phyloP scores from a whole-genome alignment of 192 early-diverging fungal genomes.

The Chytriomyces confervae region DNA sequence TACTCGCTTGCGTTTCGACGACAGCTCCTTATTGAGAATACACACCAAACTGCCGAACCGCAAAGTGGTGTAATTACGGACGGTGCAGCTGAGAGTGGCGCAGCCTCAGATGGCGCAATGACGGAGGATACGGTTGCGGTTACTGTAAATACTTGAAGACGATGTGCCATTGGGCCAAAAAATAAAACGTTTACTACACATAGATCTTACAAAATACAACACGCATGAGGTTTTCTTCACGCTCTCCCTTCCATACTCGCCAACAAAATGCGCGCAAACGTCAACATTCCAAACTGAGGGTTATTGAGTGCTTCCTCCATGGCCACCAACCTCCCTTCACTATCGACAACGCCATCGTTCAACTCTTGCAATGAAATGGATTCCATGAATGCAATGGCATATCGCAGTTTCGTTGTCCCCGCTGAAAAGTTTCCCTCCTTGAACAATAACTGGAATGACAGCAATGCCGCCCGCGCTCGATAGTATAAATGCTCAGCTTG shows the following conservation, averaged over 20 bases:
- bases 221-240: not conserved
- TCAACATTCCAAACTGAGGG: not conserved
- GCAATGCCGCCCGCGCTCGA: conserved; percentile 4
- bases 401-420: not conserved
- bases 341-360: not conserved
- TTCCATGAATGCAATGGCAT: not conserved
- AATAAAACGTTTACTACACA: not conserved
- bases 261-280: not conserved
- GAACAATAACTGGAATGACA: not conserved
- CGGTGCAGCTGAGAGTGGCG: not conserved
- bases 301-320: conserved; percentile 7
- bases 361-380: not conserved
- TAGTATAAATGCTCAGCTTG: conserved; percentile 1
- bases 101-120: too few species aligned
- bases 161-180: not conserved
- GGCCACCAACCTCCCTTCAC: not conserved
- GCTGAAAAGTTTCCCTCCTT: conserved; percentile 2
- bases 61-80: not conserved
- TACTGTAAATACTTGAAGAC: too few species aligned
- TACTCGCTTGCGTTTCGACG: not conserved
- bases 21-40: not conserved
- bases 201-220: not conserved
- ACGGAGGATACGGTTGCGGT: too few species aligned
- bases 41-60: not conserved
- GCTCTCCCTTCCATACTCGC: conserved; percentile 7